Evolutionary conservation across 768 basidiomycete species (phyloP).

Genomic region (Vararia minispora): DNA sequence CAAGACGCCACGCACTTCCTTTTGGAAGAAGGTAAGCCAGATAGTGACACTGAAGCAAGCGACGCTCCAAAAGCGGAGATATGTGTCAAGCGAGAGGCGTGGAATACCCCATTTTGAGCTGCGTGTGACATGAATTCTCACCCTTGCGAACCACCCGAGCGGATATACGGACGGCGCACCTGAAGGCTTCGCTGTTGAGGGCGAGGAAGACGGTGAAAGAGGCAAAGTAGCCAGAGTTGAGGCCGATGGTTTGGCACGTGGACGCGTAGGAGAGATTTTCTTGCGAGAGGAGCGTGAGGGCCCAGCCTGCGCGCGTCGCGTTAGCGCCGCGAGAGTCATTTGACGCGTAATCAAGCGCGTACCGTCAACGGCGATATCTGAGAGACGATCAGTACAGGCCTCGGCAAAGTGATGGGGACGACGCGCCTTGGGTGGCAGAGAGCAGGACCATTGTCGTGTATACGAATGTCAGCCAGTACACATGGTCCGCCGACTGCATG

Average conservation of each 20-base stretch:
- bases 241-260: conserved; percentile 94
- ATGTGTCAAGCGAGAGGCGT: conserved; percentile 58
- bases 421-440: conserved; percentile 90
- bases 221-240: conserved; percentile 91
- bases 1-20: conserved; percentile 60
- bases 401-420: no score
- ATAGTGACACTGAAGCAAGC: conserved; percentile 77
- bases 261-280: conserved; percentile 95
- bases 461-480: conserved; percentile 64
- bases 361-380: conserved; percentile 98
- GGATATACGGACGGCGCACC: conserved; percentile 32
- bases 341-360: conserved; percentile 21
- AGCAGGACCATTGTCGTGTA: conserved; percentile 90
- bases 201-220: conserved; percentile 97
- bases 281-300: conserved; percentile 75
- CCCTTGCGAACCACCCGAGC: no score
- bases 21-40: conserved; percentile 82
- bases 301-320: conserved; percentile 47
- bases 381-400: no score
- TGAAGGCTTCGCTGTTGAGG: conserved; percentile 88
- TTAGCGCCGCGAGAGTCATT: conserved; percentile 27
- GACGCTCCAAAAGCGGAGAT: conserved; percentile 79
- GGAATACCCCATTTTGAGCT: conserved; percentile 74
- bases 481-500: conserved; percentile 67
- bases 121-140: conserved; percentile 7